These are phyloP conservation scores for Penicillium sp. DNA, from an alignment of 2,329 filamentous ascomycete species.

Conservation along the genomic window DNA sequence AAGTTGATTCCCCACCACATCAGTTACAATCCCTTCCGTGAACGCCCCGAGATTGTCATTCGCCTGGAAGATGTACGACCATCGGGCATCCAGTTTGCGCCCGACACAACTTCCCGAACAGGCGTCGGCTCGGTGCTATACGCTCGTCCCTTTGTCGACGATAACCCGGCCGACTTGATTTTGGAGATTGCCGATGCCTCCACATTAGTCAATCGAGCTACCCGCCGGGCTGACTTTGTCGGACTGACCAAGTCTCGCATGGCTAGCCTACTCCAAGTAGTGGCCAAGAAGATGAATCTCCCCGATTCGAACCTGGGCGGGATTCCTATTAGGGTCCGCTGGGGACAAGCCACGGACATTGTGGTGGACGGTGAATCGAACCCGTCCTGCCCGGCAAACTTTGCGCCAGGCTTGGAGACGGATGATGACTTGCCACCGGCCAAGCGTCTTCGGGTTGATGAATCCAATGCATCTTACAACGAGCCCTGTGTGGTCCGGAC, in stretches of 20 bases:
- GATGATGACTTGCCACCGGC: slow-evolving; percentile 21
- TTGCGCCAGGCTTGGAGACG: slow-evolving; percentile 38
- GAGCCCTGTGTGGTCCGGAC: slow-evolving; percentile 64
- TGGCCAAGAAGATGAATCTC: slow-evolving; percentile 77
- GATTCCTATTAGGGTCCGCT: slow-evolving; percentile 65
- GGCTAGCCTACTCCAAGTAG: slow-evolving; percentile 72
- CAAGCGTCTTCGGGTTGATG: slow-evolving; percentile 52
- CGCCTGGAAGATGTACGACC: slow-evolving; percentile 86
- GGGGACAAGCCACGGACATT: slow-evolving; percentile 56
- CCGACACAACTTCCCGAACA: slow-evolving; percentile 43
- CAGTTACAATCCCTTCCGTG: slow-evolving; percentile 70
- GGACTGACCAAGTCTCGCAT: slow-evolving; percentile 70
- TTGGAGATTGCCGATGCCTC: slow-evolving; percentile 75
- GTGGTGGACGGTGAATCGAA: slow-evolving; percentile 43
- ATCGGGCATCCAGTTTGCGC: slow-evolving; percentile 71
- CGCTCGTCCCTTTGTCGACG: slow-evolving; percentile 82
- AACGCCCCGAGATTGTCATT: slow-evolving; percentile 73
- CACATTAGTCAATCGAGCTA: slow-evolving; percentile 58
- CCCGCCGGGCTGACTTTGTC: slow-evolving; percentile 70
- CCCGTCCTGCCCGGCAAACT: slow-evolving; percentile 27
- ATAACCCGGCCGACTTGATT: slow-evolving; percentile 70
- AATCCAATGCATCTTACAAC: slow-evolving; percentile 34
- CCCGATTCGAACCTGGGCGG: slow-evolving; percentile 60
- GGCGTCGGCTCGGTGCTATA: slow-evolving; percentile 69
- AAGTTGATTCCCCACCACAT: slow-evolving; percentile 76